Evolutionary conservation across 306 rosid species (phyloP).

Genomic region (Castanea sativa): DNA sequence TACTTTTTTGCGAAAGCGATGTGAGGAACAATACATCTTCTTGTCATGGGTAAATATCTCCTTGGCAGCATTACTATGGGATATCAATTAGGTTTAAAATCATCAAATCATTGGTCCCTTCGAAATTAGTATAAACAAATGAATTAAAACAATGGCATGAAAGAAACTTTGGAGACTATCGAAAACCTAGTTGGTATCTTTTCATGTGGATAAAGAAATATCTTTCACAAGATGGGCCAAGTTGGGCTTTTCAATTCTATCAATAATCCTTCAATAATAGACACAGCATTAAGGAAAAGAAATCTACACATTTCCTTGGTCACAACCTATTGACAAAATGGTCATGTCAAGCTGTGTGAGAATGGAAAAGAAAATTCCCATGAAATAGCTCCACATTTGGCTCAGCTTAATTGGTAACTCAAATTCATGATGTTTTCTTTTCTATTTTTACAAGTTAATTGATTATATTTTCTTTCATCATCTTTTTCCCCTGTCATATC

Average conservation of each 20-base stretch:
- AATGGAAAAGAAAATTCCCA: not conserved
- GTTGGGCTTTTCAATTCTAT: not conserved
- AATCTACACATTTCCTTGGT: not conserved
- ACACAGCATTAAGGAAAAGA: not conserved
- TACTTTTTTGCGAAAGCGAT: not conserved
- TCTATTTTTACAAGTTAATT: no score
- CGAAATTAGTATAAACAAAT: not conserved
- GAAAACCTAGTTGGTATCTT: not conserved
- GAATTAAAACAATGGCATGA: not conserved
- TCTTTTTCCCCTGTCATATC: not conserved
- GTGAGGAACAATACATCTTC: not conserved
- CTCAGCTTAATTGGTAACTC: not conserved
- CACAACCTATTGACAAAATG: not conserved
- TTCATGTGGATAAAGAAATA: not conserved
- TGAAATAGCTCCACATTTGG: not conserved
- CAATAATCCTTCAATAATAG: not conserved
- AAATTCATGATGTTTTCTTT: no score
- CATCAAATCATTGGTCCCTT: not conserved
- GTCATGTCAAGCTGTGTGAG: constrained; percentile 2
- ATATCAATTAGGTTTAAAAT: not conserved
- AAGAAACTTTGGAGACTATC: not conserved
- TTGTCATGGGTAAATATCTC: not conserved
- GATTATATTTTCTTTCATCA: not conserved
- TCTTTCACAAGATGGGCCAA: not conserved
- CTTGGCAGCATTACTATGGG: not conserved